These are phyloP conservation scores for Zygosaccharomyces sapae DNA, from an alignment of 1,139 yeast genomes.

Conservation along the genomic window DNA sequence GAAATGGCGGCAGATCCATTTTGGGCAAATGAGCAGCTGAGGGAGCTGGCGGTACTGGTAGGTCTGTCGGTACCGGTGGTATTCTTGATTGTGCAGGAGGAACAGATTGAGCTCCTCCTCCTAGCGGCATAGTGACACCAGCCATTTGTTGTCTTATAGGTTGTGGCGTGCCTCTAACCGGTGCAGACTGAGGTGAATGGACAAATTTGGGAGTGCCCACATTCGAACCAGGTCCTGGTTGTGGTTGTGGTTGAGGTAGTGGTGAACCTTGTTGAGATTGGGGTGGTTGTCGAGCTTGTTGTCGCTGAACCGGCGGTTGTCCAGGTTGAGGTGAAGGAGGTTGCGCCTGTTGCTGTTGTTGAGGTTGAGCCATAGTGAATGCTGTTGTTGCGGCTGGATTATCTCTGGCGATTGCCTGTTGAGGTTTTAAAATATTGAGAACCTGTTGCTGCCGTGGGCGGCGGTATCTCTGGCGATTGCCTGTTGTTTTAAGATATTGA, in stretches of 20 bases:
- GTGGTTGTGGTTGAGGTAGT: slow-evolving; percentile 15
- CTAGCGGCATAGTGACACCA: background rate
- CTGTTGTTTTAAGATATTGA: slow-evolving; percentile 33
- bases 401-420: slow-evolving; percentile 31
- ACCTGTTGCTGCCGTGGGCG: no score
- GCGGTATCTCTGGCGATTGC: no score
- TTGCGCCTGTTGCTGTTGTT: slow-evolving; percentile 25
- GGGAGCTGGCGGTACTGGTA: slow-evolving; percentile 14
- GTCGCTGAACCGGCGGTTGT: slow-evolving; percentile 5
- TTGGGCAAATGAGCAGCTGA: slow-evolving; percentile 30
- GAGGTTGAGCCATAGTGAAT: slow-evolving; percentile 41
- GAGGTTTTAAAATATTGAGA: no score
- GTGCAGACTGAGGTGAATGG: slow-evolving; percentile 7
- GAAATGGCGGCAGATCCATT: slow-evolving; percentile 32
- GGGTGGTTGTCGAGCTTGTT: slow-evolving; percentile 20
- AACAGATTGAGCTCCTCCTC: slow-evolving; percentile 1
- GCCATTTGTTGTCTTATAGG: slow-evolving; percentile 3
- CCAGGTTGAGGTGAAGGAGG: no score
- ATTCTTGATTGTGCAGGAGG: slow-evolving; percentile 1
- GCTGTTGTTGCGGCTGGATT: slow-evolving; percentile 37
- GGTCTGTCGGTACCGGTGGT: slow-evolving; percentile 4
- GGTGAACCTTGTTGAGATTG: slow-evolving; percentile 16
- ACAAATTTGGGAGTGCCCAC: slow-evolving; percentile 3
- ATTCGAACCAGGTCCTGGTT: slow-evolving; percentile 6
- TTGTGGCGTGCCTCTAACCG: slow-evolving; percentile 2